A percentile compares a stretch with the other conserved stretches of the same genome.
Conservation (phyloP, 176 grass and related monocot species). For the Hordeum vulgare region DNA sequence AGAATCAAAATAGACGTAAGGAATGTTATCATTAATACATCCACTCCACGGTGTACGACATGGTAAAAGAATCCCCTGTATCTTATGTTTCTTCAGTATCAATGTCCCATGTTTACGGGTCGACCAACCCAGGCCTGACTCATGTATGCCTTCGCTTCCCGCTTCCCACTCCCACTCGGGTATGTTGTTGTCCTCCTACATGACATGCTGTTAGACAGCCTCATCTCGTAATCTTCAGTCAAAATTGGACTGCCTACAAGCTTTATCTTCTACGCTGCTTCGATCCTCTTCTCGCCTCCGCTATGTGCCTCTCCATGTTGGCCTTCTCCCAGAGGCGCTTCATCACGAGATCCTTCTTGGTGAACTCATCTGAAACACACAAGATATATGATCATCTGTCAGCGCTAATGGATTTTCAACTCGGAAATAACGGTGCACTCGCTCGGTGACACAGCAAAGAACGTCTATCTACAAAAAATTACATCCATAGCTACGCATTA, state of each 20-base stretch:
- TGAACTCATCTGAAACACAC: conserved; percentile 59
- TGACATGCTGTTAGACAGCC: not conserved
- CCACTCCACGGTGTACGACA: not conserved
- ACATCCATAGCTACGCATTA: not conserved
- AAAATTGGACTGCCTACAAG: not conserved
- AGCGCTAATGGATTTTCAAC: not conserved
- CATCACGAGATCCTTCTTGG: conserved; percentile 54
- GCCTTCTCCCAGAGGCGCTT: conserved; percentile 73
- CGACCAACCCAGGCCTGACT: not conserved
- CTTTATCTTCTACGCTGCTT: conserved; percentile 60
- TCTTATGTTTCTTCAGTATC: not conserved
- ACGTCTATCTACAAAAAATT: not conserved
- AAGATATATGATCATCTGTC: not conserved
- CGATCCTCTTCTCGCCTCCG: conserved; percentile 65
- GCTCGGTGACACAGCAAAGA: not conserved
- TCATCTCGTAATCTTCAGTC: not conserved
- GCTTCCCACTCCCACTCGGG: no score
- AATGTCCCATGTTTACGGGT: not conserved
- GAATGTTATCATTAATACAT: not conserved
- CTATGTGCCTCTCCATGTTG: conserved; percentile 75
- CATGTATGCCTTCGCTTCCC: not conserved
- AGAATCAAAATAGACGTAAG: no score
- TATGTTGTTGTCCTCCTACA: not conserved
- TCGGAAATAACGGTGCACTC: not conserved
- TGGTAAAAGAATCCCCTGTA: not conserved